phyloP scores from a whole-genome alignment of 2,329 filamentous ascomycete species.

The Aspergillus aculeatus region DNA sequence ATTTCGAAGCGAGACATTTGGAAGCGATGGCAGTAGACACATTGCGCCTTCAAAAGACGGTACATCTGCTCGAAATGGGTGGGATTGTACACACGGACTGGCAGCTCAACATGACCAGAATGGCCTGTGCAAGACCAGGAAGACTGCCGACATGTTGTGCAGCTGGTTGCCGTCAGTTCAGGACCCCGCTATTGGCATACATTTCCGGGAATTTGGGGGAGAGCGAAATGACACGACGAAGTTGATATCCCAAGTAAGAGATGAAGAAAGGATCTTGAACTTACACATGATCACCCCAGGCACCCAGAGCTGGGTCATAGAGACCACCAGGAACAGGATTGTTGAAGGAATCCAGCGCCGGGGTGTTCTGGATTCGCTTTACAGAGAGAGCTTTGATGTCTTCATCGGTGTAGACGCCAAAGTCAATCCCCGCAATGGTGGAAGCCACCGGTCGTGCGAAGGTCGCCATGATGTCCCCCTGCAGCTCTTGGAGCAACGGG shows the following conservation, averaged over 20 bases:
- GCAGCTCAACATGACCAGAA: conserved; percentile 90
- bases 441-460: conserved; percentile 75
- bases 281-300: conserved; percentile 82
- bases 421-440: conserved; percentile 82
- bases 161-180: conserved; percentile 54
- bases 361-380: conserved; percentile 88
- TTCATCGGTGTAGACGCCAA: conserved; percentile 75
- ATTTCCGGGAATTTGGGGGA: background rate
- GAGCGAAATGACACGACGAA: background rate
- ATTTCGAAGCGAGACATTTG: conserved; percentile 74
- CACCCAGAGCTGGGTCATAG: conserved; percentile 87
- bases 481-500: conserved; percentile 36
- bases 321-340: conserved; percentile 88
- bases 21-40: conserved; percentile 85
- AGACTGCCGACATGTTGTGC: conserved; percentile 86
- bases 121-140: conserved; percentile 85
- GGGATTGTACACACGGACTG: conserved; percentile 92
- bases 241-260: conserved; percentile 2
- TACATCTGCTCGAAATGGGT: conserved; percentile 92
- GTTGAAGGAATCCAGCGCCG: conserved; percentile 88
- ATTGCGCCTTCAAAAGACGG: conserved; percentile 80
- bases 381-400: conserved; percentile 90
- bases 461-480: conserved; percentile 42
- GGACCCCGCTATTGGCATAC: conserved; percentile 11
- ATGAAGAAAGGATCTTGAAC: conserved; percentile 30